These are phyloP conservation scores for Aspergillus avenaceus DNA, from an alignment of 495 filamentous ascomycete species.

Conservation along the genomic window DNA sequence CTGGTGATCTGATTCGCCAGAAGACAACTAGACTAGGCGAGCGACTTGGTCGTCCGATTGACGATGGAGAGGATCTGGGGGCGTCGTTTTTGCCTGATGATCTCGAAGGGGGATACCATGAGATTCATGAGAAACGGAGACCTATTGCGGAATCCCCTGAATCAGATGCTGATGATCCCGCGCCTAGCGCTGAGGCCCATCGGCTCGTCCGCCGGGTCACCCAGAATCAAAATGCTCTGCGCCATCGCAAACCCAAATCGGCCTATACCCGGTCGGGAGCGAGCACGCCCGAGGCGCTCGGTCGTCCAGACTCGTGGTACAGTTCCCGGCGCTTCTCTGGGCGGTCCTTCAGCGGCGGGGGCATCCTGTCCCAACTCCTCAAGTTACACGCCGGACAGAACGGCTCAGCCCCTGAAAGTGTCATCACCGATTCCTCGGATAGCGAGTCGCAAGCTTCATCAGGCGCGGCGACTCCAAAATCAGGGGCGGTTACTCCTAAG, in stretches of 20 bases:
- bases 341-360: constrained; percentile 25
- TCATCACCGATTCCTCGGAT: constrained; percentile 40
- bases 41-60: constrained; percentile 34
- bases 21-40: constrained; percentile 32
- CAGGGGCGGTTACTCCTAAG: constrained; percentile 45
- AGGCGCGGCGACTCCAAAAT: constrained; percentile 31
- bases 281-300: constrained; percentile 32
- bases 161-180: constrained; percentile 19
- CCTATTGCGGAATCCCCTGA: constrained; percentile 12
- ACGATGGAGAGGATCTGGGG: constrained; percentile 35
- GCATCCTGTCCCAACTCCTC: constrained; percentile 39
- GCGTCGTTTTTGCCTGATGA: constrained; percentile 33
- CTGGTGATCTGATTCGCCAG: constrained; percentile 32
- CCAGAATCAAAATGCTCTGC: constrained; percentile 18
- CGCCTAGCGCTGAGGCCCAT: constrained; percentile 38
- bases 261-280: constrained; percentile 38
- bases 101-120: constrained; percentile 21
- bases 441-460: constrained; percentile 35
- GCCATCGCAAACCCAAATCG: constrained; percentile 28
- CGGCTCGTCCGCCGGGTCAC: constrained; percentile 41
- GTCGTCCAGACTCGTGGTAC: constrained; percentile 30
- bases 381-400: constrained; percentile 31
- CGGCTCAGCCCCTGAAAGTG: constrained; percentile 27
- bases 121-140: constrained; percentile 20
- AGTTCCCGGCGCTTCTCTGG: constrained; percentile 17